These are phyloP conservation scores for Peribolospora kevripleyi DNA, from an alignment of 768 basidiomycete species.

Conservation along the genomic window DNA sequence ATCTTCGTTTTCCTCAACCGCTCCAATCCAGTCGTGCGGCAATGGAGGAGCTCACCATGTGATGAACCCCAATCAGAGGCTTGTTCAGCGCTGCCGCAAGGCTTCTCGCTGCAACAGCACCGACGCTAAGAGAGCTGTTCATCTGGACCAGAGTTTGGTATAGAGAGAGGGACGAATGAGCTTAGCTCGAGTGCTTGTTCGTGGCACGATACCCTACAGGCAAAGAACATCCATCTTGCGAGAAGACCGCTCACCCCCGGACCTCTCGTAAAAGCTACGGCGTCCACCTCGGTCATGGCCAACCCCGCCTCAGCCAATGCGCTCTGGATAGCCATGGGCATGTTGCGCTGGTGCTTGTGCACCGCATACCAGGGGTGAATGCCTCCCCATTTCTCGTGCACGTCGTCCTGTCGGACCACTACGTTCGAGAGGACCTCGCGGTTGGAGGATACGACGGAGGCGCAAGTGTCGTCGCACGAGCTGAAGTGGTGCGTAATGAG, in stretches of 20 bases:
- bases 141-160: background rate
- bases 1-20: no score
- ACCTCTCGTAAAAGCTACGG: constrained; percentile 70
- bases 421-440: constrained; percentile 37
- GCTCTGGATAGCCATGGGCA: constrained; percentile 47
- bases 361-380: constrained; percentile 46
- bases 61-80: constrained; percentile 57
- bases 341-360: constrained; percentile 46
- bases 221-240: no score
- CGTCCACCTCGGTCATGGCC: constrained; percentile 40
- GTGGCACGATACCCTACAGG: no score
- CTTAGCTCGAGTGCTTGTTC: no score
- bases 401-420: constrained; percentile 49
- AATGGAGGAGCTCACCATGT: constrained; percentile 39
- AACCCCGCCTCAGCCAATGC: constrained; percentile 43
- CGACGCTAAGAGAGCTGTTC: constrained; percentile 50
- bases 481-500: no score
- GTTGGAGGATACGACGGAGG: background rate
- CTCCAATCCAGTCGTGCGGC: no score
- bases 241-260: constrained; percentile 22
- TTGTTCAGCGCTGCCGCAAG: constrained; percentile 50
- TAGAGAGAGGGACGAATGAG: no score
- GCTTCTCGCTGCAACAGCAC: constrained; percentile 54
- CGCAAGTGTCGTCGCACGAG: background rate
- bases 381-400: constrained; percentile 14